These are phyloP conservation scores for Lentinula boryana DNA, from an alignment of 768 basidiomycete genomes.

Conservation along the genomic window DNA sequence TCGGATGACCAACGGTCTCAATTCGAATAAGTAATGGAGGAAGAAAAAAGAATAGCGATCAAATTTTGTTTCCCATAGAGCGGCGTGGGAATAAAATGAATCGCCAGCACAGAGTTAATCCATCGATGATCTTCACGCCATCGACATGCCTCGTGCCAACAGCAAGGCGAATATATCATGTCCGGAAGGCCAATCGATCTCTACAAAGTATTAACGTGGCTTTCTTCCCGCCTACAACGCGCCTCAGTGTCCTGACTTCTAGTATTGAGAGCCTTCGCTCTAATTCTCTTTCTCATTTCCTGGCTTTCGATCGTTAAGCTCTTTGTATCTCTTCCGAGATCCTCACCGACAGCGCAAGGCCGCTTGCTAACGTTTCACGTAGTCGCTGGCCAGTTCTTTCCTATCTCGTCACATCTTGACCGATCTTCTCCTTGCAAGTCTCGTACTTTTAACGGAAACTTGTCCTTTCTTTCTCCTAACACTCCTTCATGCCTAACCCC, in stretches of 20 bases:
- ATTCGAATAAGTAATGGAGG: background rate
- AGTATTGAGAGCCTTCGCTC: slow-evolving; percentile 16
- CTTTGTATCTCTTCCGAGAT: slow-evolving; percentile 7
- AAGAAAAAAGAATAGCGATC: background rate
- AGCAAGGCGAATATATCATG: slow-evolving; percentile 30
- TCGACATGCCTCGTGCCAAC: slow-evolving; percentile 32
- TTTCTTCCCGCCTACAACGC: slow-evolving; percentile 12
- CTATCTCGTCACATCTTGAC: slow-evolving; percentile 10
- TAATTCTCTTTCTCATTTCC: slow-evolving; percentile 8
- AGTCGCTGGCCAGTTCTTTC: slow-evolving; percentile 6
- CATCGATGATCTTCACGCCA: slow-evolving; percentile 7
- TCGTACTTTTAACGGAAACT: slow-evolving; percentile 5
- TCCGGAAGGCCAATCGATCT: slow-evolving; percentile 6
- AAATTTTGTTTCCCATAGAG: too few relatives aligned
- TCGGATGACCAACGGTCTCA: too few relatives aligned
- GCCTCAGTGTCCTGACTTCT: slow-evolving; percentile 14
- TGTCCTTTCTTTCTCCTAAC: slow-evolving; percentile 6
- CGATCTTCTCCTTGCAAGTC: slow-evolving; percentile 9
- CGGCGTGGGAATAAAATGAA: background rate
- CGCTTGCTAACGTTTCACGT: slow-evolving; percentile 11
- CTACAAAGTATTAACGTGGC: slow-evolving; percentile 1
- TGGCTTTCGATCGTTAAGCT: slow-evolving; percentile 9
- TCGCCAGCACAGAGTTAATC: slow-evolving; percentile 7
- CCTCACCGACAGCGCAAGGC: slow-evolving; percentile 38
- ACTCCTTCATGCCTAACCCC: slow-evolving; percentile 10